phyloP scores from a whole-genome alignment of 2,329 filamentous ascomycete genomes.

The Periconia digitata region DNA sequence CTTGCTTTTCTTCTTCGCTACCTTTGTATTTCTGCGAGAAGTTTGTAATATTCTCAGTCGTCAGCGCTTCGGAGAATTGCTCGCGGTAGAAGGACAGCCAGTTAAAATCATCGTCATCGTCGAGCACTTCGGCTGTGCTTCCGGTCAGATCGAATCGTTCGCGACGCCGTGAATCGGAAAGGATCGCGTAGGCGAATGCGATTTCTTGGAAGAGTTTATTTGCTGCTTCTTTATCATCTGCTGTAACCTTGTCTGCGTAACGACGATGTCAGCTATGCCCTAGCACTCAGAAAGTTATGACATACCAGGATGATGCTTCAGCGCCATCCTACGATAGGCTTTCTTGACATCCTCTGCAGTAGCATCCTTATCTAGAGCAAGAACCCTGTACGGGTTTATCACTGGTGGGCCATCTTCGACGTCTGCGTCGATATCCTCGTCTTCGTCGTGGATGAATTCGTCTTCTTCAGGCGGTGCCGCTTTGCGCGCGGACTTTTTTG shows the following conservation, averaged over 20 bases:
- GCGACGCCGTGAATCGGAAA: conserved; percentile 79
- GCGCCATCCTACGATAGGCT: conserved; percentile 86
- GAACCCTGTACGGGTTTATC: conserved; percentile 75
- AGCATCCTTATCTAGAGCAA: conserved; percentile 70
- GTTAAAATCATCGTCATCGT: conserved; percentile 73
- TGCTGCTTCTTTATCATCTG: conserved; percentile 69
- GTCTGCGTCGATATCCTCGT: conserved; percentile 44
- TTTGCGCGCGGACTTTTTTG: conserved; percentile 1
- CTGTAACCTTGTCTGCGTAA: conserved; percentile 75
- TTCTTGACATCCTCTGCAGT: conserved; percentile 80
- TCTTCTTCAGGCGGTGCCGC: conserved; percentile 11
- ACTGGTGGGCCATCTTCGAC: conserved; percentile 62
- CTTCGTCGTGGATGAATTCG: conserved; percentile 41
- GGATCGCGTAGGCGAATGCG: conserved; percentile 90
- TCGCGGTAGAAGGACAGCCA: conserved; percentile 89
- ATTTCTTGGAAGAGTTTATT: conserved; percentile 85
- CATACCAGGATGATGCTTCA: conserved; percentile 75
- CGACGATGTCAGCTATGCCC: conserved; percentile 12
- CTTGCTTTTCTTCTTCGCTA: conserved; percentile 79
- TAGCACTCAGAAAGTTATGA: not conserved
- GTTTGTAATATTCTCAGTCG: conserved; percentile 69
- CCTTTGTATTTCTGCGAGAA: conserved; percentile 80
- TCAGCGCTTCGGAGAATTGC: conserved; percentile 78
- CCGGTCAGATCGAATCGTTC: conserved; percentile 88
- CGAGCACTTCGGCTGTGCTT: conserved; percentile 79